A percentile compares a stretch with the other conserved stretches of the same genome.
Evolutionary conservation across 768 basidiomycete genomes (phyloP).

Genomic region (Hirschioporus abietinus): DNA sequence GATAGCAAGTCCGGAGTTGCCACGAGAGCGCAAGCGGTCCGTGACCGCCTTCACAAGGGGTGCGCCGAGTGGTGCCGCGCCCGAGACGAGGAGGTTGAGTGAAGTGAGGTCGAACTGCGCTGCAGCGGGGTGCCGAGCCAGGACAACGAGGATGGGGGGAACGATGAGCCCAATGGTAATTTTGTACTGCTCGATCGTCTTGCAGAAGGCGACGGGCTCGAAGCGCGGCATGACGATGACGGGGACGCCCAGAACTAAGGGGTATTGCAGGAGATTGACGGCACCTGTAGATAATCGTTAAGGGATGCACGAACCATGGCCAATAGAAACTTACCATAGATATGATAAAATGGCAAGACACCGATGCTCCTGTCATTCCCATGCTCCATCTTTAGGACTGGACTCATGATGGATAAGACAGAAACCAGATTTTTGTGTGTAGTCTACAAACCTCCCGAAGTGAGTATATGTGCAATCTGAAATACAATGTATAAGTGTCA

Average conservation of each 20-base stretch:
- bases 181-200: constrained; percentile 58
- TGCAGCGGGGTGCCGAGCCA: constrained; percentile 65
- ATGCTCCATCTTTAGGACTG: constrained; percentile 33
- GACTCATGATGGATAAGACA: constrained; percentile 44
- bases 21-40: constrained; percentile 33
- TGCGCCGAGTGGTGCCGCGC: constrained; percentile 76
- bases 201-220: constrained; percentile 64
- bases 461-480: not conserved
- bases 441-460: constrained; percentile 33
- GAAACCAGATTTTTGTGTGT: constrained; percentile 66
- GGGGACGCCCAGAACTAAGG: constrained; percentile 44
- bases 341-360: constrained; percentile 56
- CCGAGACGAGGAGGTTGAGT: constrained; percentile 54
- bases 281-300: constrained; percentile 35
- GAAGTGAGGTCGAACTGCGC: constrained; percentile 62
- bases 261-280: constrained; percentile 58
- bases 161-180: constrained; percentile 58
- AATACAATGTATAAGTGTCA: constrained; percentile 4
- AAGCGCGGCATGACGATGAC: constrained; percentile 62
- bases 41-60: constrained; percentile 50
- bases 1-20: constrained; percentile 32
- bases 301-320: constrained; percentile 19
- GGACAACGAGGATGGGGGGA: constrained; percentile 77
- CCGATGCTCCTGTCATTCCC: constrained; percentile 52
- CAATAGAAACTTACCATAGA: constrained; percentile 31